A percentile compares a stretch with the other conserved stretches of the same genome.
Conservation (phyloP, 352 stramenopile species). For the Phytophthora pseudosyringae region DNA sequence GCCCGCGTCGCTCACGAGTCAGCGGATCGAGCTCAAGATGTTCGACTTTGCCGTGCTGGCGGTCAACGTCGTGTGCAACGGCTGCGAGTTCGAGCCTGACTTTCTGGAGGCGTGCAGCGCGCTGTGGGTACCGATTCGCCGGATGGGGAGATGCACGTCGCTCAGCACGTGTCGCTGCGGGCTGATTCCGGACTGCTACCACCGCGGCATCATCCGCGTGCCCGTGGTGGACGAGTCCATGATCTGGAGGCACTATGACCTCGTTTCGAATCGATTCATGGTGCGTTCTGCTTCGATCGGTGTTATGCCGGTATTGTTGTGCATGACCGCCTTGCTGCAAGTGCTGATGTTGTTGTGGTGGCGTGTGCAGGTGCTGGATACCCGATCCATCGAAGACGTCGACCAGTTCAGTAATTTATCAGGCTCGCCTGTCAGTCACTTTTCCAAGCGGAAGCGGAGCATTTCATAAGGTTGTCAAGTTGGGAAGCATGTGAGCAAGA, state of each 20-base stretch:
- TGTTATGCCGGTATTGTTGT: not conserved
- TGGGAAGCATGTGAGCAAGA: not conserved
- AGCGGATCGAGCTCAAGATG: conserved; percentile 55
- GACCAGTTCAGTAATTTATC: conserved; percentile 45
- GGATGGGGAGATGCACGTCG: conserved; percentile 52
- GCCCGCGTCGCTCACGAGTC: conserved; percentile 29
- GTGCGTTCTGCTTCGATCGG: conserved; percentile 31
- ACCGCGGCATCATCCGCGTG: conserved; percentile 69
- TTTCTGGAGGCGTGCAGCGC: conserved; percentile 74
- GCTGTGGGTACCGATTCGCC: conserved; percentile 74
- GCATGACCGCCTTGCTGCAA: not conserved
- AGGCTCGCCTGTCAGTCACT: conserved; percentile 26
- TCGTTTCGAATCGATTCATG: conserved; percentile 76
- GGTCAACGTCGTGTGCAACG: conserved; percentile 66
- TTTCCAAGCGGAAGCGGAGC: conserved; percentile 41
- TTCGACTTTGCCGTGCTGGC: conserved; percentile 73
- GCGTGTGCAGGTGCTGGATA: conserved; percentile 42
- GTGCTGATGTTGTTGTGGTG: conserved; percentile 9
- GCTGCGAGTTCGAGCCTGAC: conserved; percentile 79
- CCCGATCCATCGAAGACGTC: conserved; percentile 35
- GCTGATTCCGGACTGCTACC: conserved; percentile 78
- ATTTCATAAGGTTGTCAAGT: conserved; percentile 33
- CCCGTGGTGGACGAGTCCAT: conserved; percentile 76
- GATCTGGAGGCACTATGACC: conserved; percentile 78
- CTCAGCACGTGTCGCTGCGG: conserved; percentile 69